Evolutionary conservation across 345 rosid genomes (phyloP).

Genomic region (Corymbia maculata): DNA sequence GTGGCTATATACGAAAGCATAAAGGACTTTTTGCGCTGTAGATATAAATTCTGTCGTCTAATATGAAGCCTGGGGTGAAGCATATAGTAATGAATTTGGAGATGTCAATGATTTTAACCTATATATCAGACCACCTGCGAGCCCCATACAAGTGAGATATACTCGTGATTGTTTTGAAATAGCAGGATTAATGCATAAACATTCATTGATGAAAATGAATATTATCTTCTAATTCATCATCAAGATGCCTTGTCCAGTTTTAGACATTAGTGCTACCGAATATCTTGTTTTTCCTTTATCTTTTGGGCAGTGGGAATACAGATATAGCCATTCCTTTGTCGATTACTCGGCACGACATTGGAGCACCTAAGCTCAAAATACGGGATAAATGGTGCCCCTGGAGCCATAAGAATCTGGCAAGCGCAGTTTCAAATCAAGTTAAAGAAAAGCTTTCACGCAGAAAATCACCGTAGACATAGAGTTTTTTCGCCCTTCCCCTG

Average conservation of each 20-base stretch:
- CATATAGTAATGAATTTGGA: background rate
- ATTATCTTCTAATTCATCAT: background rate
- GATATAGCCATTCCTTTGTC: too few species aligned
- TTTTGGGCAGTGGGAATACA: too few species aligned
- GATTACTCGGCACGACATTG: too few species aligned
- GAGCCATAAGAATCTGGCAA: fast-evolving
- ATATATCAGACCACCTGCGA: background rate
- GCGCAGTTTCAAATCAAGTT: too few species aligned
- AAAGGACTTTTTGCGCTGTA: background rate
- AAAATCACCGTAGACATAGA: too few species aligned
- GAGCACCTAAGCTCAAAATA: too few species aligned
- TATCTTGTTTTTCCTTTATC: too few species aligned
- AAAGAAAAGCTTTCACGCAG: too few species aligned
- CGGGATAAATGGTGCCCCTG: too few species aligned
- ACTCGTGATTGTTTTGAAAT: background rate
- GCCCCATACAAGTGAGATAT: fast-evolving
- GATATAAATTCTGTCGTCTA: background rate
- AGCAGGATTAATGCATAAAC: fast-evolving
- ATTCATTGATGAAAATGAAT: background rate
- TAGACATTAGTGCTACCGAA: background rate
- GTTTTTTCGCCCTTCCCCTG: background rate
- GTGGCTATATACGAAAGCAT: fast-evolving
- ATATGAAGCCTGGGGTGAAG: background rate
- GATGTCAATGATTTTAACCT: background rate
- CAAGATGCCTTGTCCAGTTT: background rate